phyloP scores from a whole-genome alignment of 176 grass and related monocot species.

The Rhynchospora breviuscula region DNA sequence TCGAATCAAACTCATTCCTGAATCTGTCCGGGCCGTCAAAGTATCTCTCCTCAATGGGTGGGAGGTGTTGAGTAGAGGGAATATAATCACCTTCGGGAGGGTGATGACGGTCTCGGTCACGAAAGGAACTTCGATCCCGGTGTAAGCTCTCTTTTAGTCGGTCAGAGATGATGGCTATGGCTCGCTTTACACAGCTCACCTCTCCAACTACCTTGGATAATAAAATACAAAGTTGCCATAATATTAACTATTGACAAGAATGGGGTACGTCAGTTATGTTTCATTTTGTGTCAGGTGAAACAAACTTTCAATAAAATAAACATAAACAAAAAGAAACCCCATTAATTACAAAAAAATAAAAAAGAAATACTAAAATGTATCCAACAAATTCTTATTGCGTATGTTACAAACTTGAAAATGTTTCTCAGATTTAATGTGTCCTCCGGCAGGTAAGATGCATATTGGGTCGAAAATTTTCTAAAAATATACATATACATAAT shows the following conservation, averaged over 20 bases:
- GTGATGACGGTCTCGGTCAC: slow-evolving; percentile 54
- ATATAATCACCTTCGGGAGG: slow-evolving; percentile 58
- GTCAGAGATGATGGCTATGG: slow-evolving; percentile 65
- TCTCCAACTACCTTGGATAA: slow-evolving; percentile 70
- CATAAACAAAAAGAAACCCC: background rate
- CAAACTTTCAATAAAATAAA: slow-evolving; percentile 9
- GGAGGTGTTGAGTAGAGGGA: slow-evolving; percentile 38
- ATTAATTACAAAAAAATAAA: background rate
- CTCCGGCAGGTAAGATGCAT: background rate
- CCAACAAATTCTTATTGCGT: background rate
- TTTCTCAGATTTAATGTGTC: background rate
- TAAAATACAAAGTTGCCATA: background rate
- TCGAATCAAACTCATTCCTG: slow-evolving; percentile 71
- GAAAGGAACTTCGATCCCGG: slow-evolving; percentile 72
- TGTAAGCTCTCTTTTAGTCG: slow-evolving; percentile 95
- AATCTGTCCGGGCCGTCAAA: slow-evolving; percentile 52
- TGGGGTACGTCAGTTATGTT: background rate
- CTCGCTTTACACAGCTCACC: slow-evolving; percentile 74
- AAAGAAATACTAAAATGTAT: background rate
- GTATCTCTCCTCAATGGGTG: slow-evolving; percentile 58
- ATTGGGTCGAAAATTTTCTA: background rate
- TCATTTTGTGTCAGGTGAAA: background rate
- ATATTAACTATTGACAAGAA: background rate
- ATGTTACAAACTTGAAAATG: background rate
- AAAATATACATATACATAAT: too few species aligned